These are phyloP conservation scores for Aphanomyces astaci DNA, from an alignment of 352 stramenopile genomes.

Conservation along the genomic window DNA sequence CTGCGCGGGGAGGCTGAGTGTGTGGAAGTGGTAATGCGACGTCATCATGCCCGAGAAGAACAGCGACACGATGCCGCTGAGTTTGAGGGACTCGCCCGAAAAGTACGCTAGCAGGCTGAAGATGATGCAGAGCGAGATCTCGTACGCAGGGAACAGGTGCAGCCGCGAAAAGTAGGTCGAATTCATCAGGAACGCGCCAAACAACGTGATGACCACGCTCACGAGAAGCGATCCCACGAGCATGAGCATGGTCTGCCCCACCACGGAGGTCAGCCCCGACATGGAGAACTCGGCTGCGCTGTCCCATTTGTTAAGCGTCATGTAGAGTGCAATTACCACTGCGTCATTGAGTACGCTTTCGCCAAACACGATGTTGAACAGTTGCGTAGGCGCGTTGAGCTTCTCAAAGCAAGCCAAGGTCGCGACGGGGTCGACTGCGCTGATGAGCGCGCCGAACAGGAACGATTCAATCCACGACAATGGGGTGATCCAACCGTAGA, in stretches of 20 bases:
- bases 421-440: slow-evolving; percentile 89
- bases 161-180: slow-evolving; percentile 58
- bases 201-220: slow-evolving; percentile 57
- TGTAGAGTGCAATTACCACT: slow-evolving; percentile 89
- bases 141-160: slow-evolving; percentile 75
- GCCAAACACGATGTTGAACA: slow-evolving; percentile 95
- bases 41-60: slow-evolving; percentile 90
- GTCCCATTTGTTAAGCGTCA: slow-evolving; percentile 86
- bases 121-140: slow-evolving; percentile 81
- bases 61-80: slow-evolving; percentile 90
- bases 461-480: slow-evolving; percentile 88
- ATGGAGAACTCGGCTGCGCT: slow-evolving; percentile 55
- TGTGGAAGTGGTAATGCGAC: slow-evolving; percentile 83
- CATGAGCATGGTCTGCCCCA: slow-evolving; percentile 62
- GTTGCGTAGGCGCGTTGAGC: slow-evolving; percentile 67
- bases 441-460: slow-evolving; percentile 89
- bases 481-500: slow-evolving; percentile 51
- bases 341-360: slow-evolving; percentile 94
- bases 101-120: slow-evolving; percentile 84
- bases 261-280: slow-evolving; percentile 53
- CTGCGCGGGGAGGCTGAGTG: slow-evolving; percentile 68
- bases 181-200: slow-evolving; percentile 70
- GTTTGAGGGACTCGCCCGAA: slow-evolving; percentile 58
- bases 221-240: slow-evolving; percentile 71
- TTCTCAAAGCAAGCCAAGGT: slow-evolving; percentile 91